Evolutionary conservation across 2,329 filamentous ascomycete species (phyloP).

Genomic region (Microcyclospora tardicrescens): DNA sequence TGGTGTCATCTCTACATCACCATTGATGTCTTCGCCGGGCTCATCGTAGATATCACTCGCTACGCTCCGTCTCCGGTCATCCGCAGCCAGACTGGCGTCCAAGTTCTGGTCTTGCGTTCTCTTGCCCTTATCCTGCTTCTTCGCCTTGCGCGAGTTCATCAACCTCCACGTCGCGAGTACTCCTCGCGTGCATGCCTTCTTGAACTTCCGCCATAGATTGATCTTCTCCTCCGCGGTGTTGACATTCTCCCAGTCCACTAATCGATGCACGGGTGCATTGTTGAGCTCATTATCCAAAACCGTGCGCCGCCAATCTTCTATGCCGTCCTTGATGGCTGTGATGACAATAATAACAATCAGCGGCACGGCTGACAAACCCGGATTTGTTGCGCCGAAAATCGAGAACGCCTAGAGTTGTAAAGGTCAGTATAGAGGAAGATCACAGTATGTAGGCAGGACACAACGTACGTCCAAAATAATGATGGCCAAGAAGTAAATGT

Average conservation of each 20-base stretch:
- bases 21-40: slow-evolving; percentile 38
- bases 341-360: slow-evolving; percentile 83
- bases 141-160: slow-evolving; percentile 20
- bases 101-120: slow-evolving; percentile 34
- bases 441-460: background rate
- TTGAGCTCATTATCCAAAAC: slow-evolving; percentile 87
- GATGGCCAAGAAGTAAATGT: slow-evolving; percentile 94
- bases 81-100: slow-evolving; percentile 37
- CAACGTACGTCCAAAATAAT: slow-evolving; percentile 81
- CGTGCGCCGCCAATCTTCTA: slow-evolving; percentile 90
- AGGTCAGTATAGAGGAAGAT: slow-evolving; percentile 1
- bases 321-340: slow-evolving; percentile 84
- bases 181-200: slow-evolving; percentile 67
- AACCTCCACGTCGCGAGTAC: slow-evolving; percentile 44
- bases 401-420: slow-evolving; percentile 61
- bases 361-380: slow-evolving; percentile 77
- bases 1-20: slow-evolving; percentile 83
- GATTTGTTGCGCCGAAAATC: slow-evolving; percentile 86
- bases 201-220: slow-evolving; percentile 72
- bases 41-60: slow-evolving; percentile 37
- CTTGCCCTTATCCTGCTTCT: slow-evolving; percentile 37
- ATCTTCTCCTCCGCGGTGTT: slow-evolving; percentile 83
- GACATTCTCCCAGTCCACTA: slow-evolving; percentile 82
- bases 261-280: slow-evolving; percentile 84
- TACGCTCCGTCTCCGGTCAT: slow-evolving; percentile 36